Conservation (phyloP, 345 rosid genomes). For the Physaria fendleri region DNA sequence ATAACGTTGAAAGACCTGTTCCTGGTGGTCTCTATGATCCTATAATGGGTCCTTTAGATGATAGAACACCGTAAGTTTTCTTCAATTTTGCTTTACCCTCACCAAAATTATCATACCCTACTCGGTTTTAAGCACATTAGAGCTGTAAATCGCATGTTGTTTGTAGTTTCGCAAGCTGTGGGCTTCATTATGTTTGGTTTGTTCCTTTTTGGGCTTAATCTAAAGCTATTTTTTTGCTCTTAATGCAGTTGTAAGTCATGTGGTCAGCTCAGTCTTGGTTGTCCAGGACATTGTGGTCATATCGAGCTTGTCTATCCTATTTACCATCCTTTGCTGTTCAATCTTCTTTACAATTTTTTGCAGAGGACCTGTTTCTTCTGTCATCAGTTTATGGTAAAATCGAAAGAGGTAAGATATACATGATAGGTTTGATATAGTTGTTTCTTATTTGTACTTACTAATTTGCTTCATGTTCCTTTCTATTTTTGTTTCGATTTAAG, state of each 20-base stretch:
- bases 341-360: conserved; percentile 46
- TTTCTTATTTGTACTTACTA: neutral
- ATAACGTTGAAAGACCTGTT: conserved; percentile 35
- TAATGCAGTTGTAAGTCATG: conserved; percentile 80
- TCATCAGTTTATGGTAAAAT: conserved; percentile 40
- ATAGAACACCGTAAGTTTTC: conserved; percentile 34
- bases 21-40: conserved; percentile 63
- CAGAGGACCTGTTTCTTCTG: conserved; percentile 67
- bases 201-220: conserved; percentile 1
- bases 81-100: neutral
- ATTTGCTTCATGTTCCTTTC: conserved; percentile 5
- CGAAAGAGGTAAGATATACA: conserved; percentile 35
- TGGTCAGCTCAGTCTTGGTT: conserved; percentile 44
- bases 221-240: neutral
- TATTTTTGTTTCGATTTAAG: conserved; percentile 32
- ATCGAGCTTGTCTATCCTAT: conserved; percentile 64
- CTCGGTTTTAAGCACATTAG: too few relatives aligned
- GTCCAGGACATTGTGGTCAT: conserved; percentile 97
- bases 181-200: neutral
- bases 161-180: neutral
- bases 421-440: neutral
- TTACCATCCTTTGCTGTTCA: conserved; percentile 75
- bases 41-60: conserved; percentile 39
- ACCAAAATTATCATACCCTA: neutral
- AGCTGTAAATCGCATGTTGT: too few relatives aligned